Conservation (phyloP, 176 grass and related monocot species). For the Juncus inflexus region DNA sequence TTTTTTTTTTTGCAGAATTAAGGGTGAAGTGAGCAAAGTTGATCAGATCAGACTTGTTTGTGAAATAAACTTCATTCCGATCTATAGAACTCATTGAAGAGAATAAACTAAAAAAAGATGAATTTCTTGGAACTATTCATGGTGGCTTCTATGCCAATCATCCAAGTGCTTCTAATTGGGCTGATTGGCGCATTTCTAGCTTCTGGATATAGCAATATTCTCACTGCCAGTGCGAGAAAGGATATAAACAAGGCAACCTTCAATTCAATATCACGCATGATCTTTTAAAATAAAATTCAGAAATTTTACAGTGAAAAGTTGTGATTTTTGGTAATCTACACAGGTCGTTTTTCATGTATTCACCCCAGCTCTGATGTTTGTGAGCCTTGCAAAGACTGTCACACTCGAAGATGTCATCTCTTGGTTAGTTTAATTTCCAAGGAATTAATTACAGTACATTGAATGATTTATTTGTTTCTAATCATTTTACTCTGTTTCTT, state of each 20-base stretch:
- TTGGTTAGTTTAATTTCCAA: constrained; percentile 44
- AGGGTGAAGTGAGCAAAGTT: too few species aligned
- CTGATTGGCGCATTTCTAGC: constrained; percentile 69
- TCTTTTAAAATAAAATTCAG: too few species aligned
- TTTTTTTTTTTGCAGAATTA: too few species aligned
- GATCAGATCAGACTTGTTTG: too few species aligned
- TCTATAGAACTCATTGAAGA: neutral
- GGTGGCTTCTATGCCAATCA: constrained; percentile 64
- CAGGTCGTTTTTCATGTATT: constrained; percentile 85
- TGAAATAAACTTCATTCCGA: too few species aligned
- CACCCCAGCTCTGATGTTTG: constrained; percentile 71
- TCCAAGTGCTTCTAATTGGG: constrained; percentile 87
- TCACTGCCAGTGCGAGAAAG: constrained; percentile 52
- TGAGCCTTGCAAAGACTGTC: constrained; percentile 69
- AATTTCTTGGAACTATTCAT: constrained; percentile 54
- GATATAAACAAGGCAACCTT: constrained; percentile 84
- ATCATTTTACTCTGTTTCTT: neutral
- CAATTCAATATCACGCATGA: neutral
- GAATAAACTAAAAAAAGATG: constrained; percentile 35
- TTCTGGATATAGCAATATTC: constrained; percentile 51
- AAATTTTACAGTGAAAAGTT: neutral
- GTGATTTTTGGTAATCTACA: constrained; percentile 1
- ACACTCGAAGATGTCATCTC: constrained; percentile 65
- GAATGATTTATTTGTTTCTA: neutral
- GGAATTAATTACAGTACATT: neutral